Evolutionary conservation across 306 rosid genomes (phyloP).

Genomic region (Glycine soja): DNA sequence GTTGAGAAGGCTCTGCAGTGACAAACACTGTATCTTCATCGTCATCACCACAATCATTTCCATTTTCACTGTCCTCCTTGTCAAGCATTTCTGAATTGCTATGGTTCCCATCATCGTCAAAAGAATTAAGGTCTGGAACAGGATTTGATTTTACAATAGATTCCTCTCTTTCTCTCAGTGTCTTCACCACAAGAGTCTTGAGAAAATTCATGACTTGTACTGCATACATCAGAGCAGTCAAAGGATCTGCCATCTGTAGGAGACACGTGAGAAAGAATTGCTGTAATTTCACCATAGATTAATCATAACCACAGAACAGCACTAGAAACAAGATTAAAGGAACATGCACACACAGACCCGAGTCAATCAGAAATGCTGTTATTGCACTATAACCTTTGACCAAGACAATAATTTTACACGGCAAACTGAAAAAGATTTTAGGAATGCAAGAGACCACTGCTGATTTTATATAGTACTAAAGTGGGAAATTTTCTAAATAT

Average conservation of each 20-base stretch:
- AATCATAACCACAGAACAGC: slow-evolving; percentile 29
- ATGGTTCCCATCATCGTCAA: slow-evolving; percentile 75
- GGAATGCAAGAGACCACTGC: slow-evolving; percentile 9
- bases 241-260: slow-evolving; percentile 90
- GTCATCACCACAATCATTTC: slow-evolving; percentile 52
- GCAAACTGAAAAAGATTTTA: not conserved
- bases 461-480: not conserved
- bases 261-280: slow-evolving; percentile 35
- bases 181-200: slow-evolving; percentile 80
- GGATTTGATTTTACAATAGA: slow-evolving; percentile 67
- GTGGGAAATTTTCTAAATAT: slow-evolving; percentile 11
- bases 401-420: slow-evolving; percentile 1
- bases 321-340: slow-evolving; percentile 9
- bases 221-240: slow-evolving; percentile 97
- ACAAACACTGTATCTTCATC: slow-evolving; percentile 58
- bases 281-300: slow-evolving; percentile 32
- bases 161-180: slow-evolving; percentile 81
- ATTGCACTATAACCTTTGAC: slow-evolving; percentile 1
- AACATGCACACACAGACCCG: not conserved
- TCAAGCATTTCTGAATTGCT: slow-evolving; percentile 57
- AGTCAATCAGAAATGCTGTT: slow-evolving; percentile 28
- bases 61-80: slow-evolving; percentile 52
- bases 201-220: slow-evolving; percentile 99
- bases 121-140: slow-evolving; percentile 59
- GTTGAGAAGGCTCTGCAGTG: slow-evolving; percentile 57